phyloP scores from a whole-genome alignment of 176 grass and related monocot genomes.

The Avena atlantica region DNA sequence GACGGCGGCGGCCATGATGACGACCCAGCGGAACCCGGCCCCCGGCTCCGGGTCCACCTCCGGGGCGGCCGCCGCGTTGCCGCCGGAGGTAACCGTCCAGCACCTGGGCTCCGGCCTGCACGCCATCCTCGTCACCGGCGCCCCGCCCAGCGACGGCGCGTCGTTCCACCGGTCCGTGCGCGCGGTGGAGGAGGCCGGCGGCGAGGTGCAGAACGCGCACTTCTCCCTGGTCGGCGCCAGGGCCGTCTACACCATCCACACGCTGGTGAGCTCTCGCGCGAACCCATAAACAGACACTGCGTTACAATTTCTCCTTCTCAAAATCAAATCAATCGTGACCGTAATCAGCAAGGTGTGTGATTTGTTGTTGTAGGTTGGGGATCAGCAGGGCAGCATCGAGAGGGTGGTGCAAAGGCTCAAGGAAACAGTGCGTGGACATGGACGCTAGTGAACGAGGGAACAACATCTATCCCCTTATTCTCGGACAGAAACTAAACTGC shows the following conservation, averaged over 20 bases:
- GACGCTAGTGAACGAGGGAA: background rate
- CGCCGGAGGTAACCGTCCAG: slow-evolving; percentile 67
- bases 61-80: background rate
- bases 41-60: slow-evolving; percentile 34
- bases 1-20: background rate
- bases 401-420: slow-evolving; percentile 52
- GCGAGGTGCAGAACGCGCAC: slow-evolving; percentile 73
- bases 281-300: background rate
- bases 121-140: slow-evolving; percentile 52
- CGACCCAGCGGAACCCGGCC: background rate
- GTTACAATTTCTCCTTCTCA: background rate
- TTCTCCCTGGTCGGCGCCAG: slow-evolving; percentile 59
- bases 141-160: slow-evolving; percentile 30
- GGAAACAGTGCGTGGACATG: slow-evolving; percentile 35
- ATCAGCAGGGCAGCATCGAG: slow-evolving; percentile 41
- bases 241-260: slow-evolving; percentile 73
- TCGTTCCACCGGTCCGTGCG: slow-evolving; percentile 65
- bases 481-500: background rate
- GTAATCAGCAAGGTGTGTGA: background rate
- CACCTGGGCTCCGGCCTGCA: slow-evolving; percentile 62
- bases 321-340: background rate
- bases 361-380: slow-evolving; percentile 24
- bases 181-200: slow-evolving; percentile 63
- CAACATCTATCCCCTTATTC: background rate
- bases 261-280: slow-evolving; percentile 51